Evolutionary conservation across 805 yeast species (phyloP), one percentile per base, ranked within the genome.

Genomic region (Metschnikowia cerradonensis): DNA sequence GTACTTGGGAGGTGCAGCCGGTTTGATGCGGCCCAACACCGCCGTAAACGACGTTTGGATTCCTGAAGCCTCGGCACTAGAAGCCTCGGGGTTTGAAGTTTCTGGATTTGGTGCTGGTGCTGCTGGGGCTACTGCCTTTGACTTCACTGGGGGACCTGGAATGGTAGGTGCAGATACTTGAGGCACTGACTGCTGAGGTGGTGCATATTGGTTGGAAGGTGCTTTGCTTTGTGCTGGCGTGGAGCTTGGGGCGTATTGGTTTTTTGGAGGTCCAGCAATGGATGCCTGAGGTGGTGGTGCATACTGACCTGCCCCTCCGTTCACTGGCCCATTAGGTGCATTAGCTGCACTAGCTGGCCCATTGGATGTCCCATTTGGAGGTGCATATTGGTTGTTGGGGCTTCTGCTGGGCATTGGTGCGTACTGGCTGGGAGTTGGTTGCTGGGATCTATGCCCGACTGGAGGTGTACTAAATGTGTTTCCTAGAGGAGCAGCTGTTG

Each of bases 1-100:
- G 61, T 80, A 89, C 64, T 81, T 83, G 45, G 82, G 87, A 23
- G 96, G 96, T 40, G 90, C 79, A 41, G 76, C 73, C 15, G 95
- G 92, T 59, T 83, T 79, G 15, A 89, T 83, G 31, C 81, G 75
- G 26, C 73, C 79, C 58, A 89, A 67, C 57, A 82, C 82, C 4
- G 68, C 64, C 13, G 73, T 71, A 49, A 94, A 76, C 11, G 73
- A 72, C n/a, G 78, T 74, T 59, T 72, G 82, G 41, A 94, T 81
- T 15, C 84, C 22, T 32, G 45, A 31, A 32, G 7, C 36, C 19
- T 42, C 6, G 10, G 32, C 19, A 3, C 32, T 3, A 14, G 45
- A 13, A 14, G 26, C 38, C 22, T 14, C 31, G 26, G 26, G 8
- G 26, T 23, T 23, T 23, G 30, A 23, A 7, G 31, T 2, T 6